phyloP scores from a whole-genome alignment of 208 protist species.

The Trichomonas vaginalis region DNA sequence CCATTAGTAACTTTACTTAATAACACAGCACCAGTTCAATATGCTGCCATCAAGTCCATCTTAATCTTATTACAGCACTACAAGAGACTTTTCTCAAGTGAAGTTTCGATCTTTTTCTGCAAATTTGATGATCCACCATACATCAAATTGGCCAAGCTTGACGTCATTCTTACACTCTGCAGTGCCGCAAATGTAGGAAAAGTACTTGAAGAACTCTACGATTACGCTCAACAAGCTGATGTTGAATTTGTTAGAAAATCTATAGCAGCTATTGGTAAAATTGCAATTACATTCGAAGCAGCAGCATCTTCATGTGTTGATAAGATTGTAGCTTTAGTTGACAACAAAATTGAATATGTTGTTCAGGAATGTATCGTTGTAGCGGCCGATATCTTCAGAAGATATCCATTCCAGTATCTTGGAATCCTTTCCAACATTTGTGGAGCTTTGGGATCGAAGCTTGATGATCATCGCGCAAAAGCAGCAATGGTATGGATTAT shows the following conservation, averaged over 20 bases:
- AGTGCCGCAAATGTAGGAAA: constrained; percentile 60
- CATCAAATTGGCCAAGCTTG: constrained; percentile 89
- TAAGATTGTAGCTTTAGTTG: constrained; percentile 68
- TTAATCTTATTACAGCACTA: constrained; percentile 84
- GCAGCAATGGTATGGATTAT: constrained; percentile 17
- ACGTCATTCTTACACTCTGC: constrained; percentile 73
- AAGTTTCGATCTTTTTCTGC: constrained; percentile 65
- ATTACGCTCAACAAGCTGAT: constrained; percentile 81
- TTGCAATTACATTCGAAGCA: constrained; percentile 82
- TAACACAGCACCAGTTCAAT: constrained; percentile 75
- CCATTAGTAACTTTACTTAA: constrained; percentile 66
- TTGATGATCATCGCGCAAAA: background rate
- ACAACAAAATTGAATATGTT: constrained; percentile 61
- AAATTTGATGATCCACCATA: constrained; percentile 92
- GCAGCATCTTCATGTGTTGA: constrained; percentile 66
- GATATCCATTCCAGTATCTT: constrained; percentile 60
- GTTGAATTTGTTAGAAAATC: constrained; percentile 83
- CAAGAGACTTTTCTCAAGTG: constrained; percentile 10
- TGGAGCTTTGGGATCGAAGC: constrained; percentile 54
- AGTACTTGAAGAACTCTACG: constrained; percentile 68
- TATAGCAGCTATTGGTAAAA: constrained; percentile 73
- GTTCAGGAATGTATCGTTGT: constrained; percentile 84
- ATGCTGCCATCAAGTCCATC: constrained; percentile 91
- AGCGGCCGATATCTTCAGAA: constrained; percentile 77
- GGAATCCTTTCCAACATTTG: constrained; percentile 49